These are phyloP conservation scores for Dipteronia dyeriana DNA, from an alignment of 345 rosid genomes.

Conservation along the genomic window DNA sequence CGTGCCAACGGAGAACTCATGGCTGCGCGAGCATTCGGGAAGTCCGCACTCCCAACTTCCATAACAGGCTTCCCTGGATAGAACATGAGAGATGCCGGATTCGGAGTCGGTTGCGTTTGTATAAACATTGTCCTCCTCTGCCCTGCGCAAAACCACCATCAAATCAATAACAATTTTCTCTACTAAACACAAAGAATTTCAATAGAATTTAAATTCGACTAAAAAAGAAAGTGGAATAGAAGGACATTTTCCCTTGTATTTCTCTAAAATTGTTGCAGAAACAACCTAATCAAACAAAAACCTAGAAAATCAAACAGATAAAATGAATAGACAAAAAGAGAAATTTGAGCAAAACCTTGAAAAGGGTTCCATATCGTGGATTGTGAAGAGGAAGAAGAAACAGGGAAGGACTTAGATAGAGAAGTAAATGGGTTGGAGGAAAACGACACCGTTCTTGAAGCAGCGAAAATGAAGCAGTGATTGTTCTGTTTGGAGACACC, in stretches of 20 bases:
- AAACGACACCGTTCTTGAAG: constrained; percentile 28
- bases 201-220: too few relatives aligned
- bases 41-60: constrained; percentile 92
- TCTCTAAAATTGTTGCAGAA: too few relatives aligned
- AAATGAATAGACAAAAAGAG: not conserved
- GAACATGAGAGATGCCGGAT: constrained; percentile 95
- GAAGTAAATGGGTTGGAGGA: constrained; percentile 4
- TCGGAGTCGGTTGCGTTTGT: constrained; percentile 89
- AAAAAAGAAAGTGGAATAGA: too few relatives aligned
- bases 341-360: constrained; percentile 36
- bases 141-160: constrained; percentile 38
- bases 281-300: not conserved
- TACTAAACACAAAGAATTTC: too few relatives aligned
- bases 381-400: constrained; percentile 26
- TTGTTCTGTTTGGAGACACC: constrained; percentile 15
- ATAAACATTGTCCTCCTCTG: constrained; percentile 95
- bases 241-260: too few relatives aligned
- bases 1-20: constrained; percentile 78
- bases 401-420: constrained; percentile 20
- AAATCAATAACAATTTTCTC: not conserved
- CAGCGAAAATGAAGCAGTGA: constrained; percentile 33
- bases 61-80: constrained; percentile 88
- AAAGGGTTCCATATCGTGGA: constrained; percentile 33
- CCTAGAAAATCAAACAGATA: not conserved
- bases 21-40: constrained; percentile 81